Percentiles rank a stretch among this genome's conserved stretches.
phyloP scores from a whole-genome alignment of 2,329 filamentous ascomycete genomes.

The Dryadomyces quercus-mongolicae region DNA sequence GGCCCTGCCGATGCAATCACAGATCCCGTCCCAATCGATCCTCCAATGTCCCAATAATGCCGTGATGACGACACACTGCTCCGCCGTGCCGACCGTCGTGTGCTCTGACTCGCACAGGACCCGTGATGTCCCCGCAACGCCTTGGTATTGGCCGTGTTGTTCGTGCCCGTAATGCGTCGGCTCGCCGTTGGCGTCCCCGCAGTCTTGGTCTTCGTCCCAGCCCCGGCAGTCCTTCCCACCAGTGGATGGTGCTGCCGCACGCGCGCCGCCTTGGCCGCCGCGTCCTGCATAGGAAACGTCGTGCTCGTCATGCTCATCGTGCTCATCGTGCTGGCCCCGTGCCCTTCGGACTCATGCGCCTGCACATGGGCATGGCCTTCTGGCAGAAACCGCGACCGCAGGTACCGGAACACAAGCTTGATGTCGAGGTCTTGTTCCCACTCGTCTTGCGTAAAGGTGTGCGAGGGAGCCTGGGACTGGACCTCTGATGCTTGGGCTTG shows the following conservation, averaged over 20 bases:
- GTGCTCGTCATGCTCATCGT: conserved; percentile 25
- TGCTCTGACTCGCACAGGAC: conserved; percentile 84
- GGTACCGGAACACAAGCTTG: conserved; percentile 80
- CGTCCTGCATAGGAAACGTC: conserved; percentile 42
- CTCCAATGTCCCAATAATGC: conserved; percentile 89
- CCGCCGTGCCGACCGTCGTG: conserved; percentile 55
- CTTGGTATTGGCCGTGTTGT: conserved; percentile 20
- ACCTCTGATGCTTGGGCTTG: background rate
- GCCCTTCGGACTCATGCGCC: background rate
- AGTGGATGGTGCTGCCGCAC: conserved; percentile 85
- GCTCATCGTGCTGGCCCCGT: conserved; percentile 17
- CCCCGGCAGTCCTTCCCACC: conserved; percentile 39
- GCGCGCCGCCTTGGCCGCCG: conserved; percentile 65
- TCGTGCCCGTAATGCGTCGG: conserved; percentile 10
- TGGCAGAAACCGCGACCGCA: conserved; percentile 61
- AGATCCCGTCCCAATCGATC: conserved; percentile 64
- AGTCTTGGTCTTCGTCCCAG: conserved; percentile 10
- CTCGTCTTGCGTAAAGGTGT: conserved; percentile 56
- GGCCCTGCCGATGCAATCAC: conserved; percentile 53
- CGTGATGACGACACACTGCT: conserved; percentile 64
- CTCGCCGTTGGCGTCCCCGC: conserved; percentile 38
- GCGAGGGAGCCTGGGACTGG: background rate
- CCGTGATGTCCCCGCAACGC: conserved; percentile 35
- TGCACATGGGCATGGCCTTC: conserved; percentile 13
- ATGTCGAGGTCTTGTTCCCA: conserved; percentile 92